Conservation (phyloP, 495 filamentous ascomycete genomes). For the Diplogelasinospora grovesii region DNA sequence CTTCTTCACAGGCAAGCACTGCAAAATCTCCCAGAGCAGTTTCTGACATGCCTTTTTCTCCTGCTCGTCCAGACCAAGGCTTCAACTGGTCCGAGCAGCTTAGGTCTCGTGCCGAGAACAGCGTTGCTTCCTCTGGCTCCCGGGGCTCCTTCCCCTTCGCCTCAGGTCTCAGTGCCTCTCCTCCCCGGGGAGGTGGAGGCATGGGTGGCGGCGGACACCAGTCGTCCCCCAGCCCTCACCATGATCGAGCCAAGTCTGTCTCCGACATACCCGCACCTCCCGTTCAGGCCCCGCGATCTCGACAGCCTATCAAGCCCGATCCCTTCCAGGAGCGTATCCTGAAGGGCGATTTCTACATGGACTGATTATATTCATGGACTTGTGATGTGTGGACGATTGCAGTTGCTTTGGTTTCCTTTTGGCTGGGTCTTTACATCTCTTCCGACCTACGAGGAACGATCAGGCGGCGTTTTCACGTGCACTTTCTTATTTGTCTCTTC, state of each 20-base stretch:
- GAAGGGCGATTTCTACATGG: conserved; percentile 97
- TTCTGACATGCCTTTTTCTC: conserved; percentile 50
- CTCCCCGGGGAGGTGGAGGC: conserved; percentile 36
- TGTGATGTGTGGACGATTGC: too few relatives aligned
- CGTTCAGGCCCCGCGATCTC: conserved; percentile 37
- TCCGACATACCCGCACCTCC: conserved; percentile 63
- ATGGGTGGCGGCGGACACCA: conserved; percentile 23
- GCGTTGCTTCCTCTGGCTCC: conserved; percentile 53
- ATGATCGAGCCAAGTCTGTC: conserved; percentile 63
- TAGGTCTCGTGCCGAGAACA: conserved; percentile 79
- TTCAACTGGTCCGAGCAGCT: conserved; percentile 95
- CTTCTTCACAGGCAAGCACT: conserved; percentile 48
- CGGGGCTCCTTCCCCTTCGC: conserved; percentile 39
- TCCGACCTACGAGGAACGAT: too few relatives aligned
- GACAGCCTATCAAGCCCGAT: conserved; percentile 61
- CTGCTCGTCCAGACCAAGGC: conserved; percentile 66
- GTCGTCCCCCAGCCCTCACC: conserved; percentile 33
- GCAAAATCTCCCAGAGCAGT: conserved; percentile 45
- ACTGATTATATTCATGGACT: too few relatives aligned
- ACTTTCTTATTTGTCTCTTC: too few relatives aligned
- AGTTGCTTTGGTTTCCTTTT: too few relatives aligned
- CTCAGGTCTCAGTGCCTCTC: conserved; percentile 27
- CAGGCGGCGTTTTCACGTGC: too few relatives aligned
- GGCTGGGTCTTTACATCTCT: neutral
- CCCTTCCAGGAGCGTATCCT: conserved; percentile 93